These are phyloP conservation scores for Beauveria australis DNA, from an alignment of 2,329 filamentous ascomycete genomes.

Conservation along the genomic window DNA sequence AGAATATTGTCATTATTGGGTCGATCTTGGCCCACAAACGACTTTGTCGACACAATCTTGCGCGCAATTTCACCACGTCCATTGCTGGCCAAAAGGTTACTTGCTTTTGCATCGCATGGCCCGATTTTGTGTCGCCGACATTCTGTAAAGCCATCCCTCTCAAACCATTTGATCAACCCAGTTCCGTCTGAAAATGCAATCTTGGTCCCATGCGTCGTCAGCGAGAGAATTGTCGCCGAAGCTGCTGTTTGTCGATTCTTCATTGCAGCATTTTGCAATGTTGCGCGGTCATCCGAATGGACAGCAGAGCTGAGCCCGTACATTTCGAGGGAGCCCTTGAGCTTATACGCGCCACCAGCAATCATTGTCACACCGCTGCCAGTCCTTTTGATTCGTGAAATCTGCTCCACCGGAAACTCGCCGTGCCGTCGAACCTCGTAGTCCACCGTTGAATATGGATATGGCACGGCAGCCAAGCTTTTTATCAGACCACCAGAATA, in stretches of 20 bases:
- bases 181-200: constrained; percentile 79
- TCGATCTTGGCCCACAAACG: constrained; percentile 22
- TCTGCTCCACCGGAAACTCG: constrained; percentile 46
- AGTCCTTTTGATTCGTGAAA: constrained; percentile 43
- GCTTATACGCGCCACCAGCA: constrained; percentile 84
- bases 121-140: constrained; percentile 47
- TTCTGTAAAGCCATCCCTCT: constrained; percentile 67
- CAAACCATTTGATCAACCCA: constrained; percentile 82
- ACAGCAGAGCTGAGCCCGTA: constrained; percentile 50
- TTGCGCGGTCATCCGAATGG: constrained; percentile 19
- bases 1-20: constrained; percentile 60
- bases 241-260: constrained; percentile 81
- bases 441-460: constrained; percentile 56
- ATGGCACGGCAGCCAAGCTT: constrained; percentile 60
- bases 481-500: constrained; percentile 77
- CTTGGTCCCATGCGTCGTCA: constrained; percentile 71
- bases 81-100: constrained; percentile 43
- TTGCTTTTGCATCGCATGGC: constrained; percentile 39
- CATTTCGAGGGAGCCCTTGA: constrained; percentile 82
- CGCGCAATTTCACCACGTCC: constrained; percentile 65
- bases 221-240: constrained; percentile 70
- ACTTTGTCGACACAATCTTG: constrained; percentile 62
- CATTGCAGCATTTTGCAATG: constrained; percentile 41
- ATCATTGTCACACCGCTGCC: constrained; percentile 58
- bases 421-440: constrained; percentile 49